Evolutionary conservation across 495 filamentous ascomycete genomes (phyloP).

Genomic region (Pseudoneurospora amorphoporcata): DNA sequence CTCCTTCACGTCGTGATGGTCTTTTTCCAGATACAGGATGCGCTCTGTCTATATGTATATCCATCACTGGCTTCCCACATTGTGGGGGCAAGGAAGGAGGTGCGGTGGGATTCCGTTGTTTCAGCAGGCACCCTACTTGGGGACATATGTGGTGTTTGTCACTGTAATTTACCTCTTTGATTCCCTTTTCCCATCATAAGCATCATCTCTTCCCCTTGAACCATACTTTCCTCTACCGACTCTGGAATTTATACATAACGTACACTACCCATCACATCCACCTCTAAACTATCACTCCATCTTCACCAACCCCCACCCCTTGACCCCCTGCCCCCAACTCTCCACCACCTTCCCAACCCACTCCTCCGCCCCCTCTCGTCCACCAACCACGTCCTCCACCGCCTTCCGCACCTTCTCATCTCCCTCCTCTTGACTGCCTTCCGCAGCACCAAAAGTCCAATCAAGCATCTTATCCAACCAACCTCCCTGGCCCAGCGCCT

Average conservation of each 20-base stretch:
- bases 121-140: too few species aligned
- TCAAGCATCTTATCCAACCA: slow-evolving; percentile 30
- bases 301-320: slow-evolving; percentile 29
- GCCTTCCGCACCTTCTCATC: slow-evolving; percentile 2
- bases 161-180: neutral
- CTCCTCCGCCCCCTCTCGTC: slow-evolving; percentile 23
- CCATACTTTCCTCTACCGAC: neutral
- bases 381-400: slow-evolving; percentile 17
- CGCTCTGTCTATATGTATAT: too few species aligned
- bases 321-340: slow-evolving; percentile 33
- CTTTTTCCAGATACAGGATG: too few species aligned
- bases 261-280: neutral
- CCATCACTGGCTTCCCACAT: too few species aligned
- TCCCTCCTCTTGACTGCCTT: slow-evolving; percentile 3
- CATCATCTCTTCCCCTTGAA: neutral
- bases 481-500: slow-evolving; percentile 22
- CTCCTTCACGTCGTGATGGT: too few species aligned
- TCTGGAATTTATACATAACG: neutral
- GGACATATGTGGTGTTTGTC: neutral
- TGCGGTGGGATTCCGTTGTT: too few species aligned
- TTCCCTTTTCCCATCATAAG: neutral
- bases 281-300: slow-evolving; percentile 13
- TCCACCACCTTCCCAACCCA: slow-evolving; percentile 32
- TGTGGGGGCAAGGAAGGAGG: too few species aligned
- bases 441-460: slow-evolving; percentile 9